A percentile compares a stretch with the other conserved stretches of the same genome.
Conservation (phyloP, 1,139 yeast species). For the Yamadazyma membranifaciens region DNA sequence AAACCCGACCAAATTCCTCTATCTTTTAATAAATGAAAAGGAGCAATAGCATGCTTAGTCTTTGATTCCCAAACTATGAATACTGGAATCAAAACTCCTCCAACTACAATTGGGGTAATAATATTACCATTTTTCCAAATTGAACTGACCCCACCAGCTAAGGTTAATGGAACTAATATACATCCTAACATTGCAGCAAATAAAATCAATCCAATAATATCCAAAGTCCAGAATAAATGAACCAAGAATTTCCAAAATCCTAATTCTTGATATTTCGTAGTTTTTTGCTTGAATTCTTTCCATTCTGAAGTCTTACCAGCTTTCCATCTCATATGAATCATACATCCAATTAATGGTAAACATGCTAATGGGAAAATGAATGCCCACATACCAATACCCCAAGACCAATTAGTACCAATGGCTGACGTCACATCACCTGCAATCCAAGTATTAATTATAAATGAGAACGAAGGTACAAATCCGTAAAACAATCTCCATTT, state of each 20-base stretch:
- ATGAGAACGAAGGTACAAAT: slow-evolving; percentile 65
- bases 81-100: slow-evolving; percentile 33
- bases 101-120: slow-evolving; percentile 38
- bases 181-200: slow-evolving; percentile 33
- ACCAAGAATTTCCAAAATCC: slow-evolving; percentile 22
- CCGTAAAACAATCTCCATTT: slow-evolving; percentile 67
- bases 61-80: slow-evolving; percentile 32
- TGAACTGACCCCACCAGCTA: slow-evolving; percentile 33
- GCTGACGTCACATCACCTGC: slow-evolving; percentile 52
- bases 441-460: slow-evolving; percentile 76
- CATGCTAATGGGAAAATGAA: slow-evolving; percentile 37
- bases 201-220: slow-evolving; percentile 32
- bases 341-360: slow-evolving; percentile 30
- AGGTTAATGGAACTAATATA: slow-evolving; percentile 37
- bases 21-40: slow-evolving; percentile 30
- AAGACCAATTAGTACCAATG: slow-evolving; percentile 23
- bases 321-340: slow-evolving; percentile 32
- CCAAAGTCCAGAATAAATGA: slow-evolving; percentile 35
- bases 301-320: slow-evolving; percentile 38
- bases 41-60: slow-evolving; percentile 33
- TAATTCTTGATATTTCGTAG: slow-evolving; percentile 24
- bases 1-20: slow-evolving; percentile 38
- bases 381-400: slow-evolving; percentile 42
- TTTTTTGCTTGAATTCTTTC: slow-evolving; percentile 23
- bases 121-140: slow-evolving; percentile 31